Evolutionary conservation across 257 asterid genomes (phyloP).

Genomic region (Ligustrum vulgare): DNA sequence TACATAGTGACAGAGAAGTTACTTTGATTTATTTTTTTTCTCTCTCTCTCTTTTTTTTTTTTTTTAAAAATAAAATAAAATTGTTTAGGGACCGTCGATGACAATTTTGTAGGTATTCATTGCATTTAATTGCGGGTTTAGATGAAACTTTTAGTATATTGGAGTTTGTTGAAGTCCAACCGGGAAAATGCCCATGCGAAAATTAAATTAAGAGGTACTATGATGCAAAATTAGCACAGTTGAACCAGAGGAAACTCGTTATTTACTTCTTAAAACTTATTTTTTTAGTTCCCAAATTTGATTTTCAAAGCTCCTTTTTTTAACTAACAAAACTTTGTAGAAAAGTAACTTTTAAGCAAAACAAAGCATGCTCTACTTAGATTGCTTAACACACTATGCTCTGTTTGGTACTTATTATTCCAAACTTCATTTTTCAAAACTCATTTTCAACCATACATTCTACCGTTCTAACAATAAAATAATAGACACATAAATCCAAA

Average conservation of each 20-base stretch:
- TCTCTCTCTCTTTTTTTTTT: no score
- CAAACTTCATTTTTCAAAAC: no score
- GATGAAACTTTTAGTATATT: neutral
- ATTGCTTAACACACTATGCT: neutral
- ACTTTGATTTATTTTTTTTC: no score
- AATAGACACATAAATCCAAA: no score
- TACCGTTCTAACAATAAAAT: no score
- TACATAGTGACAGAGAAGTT: neutral
- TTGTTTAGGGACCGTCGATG: neutral
- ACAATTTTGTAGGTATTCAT: neutral
- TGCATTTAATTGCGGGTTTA: neutral
- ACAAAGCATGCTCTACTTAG: neutral
- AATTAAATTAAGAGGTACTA: neutral
- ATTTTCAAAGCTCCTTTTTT: neutral
- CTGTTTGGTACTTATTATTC: no score
- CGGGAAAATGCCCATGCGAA: neutral
- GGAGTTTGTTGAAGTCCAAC: neutral
- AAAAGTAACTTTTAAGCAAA: neutral
- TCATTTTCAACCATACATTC: no score
- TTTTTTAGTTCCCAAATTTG: neutral
- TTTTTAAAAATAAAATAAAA: no score
- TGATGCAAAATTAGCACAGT: neutral
- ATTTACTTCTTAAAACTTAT: neutral
- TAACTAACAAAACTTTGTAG: neutral
- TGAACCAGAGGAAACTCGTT: neutral